These are phyloP conservation scores for Cordyceps cateniannulata DNA, from an alignment of 2,329 filamentous ascomycete genomes.

Conservation along the genomic window DNA sequence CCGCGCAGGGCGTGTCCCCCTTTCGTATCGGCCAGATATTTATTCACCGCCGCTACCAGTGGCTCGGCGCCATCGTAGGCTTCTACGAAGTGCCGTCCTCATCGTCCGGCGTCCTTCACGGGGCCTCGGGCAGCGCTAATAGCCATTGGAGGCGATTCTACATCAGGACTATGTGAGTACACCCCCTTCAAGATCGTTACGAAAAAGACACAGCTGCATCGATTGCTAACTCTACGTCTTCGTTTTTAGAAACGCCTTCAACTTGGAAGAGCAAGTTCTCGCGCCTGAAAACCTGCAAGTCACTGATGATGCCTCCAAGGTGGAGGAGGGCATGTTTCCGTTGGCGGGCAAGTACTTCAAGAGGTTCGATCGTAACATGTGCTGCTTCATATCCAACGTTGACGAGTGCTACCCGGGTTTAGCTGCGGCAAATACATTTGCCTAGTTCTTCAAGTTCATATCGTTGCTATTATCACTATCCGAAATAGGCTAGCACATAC, in stretches of 20 bases:
- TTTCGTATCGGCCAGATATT: conserved; percentile 81
- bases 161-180: conserved; percentile 69
- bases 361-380: conserved; percentile 62
- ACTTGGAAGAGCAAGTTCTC: conserved; percentile 27
- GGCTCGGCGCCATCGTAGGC: conserved; percentile 77
- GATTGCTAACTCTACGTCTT: background rate
- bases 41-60: conserved; percentile 71
- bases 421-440: background rate
- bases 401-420: conserved; percentile 65
- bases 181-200: too few species aligned
- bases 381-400: conserved; percentile 75
- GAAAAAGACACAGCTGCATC: too few species aligned
- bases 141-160: conserved; percentile 63
- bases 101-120: background rate
- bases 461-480: too few species aligned
- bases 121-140: background rate
- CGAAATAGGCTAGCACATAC: background rate
- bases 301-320: conserved; percentile 39
- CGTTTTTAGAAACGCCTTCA: conserved; percentile 19
- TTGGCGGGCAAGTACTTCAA: conserved; percentile 84
- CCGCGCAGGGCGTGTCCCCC: conserved; percentile 20
- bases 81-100: conserved; percentile 30
- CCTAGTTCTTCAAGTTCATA: too few species aligned
- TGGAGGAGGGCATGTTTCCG: conserved; percentile 54
- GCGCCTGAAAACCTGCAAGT: conserved; percentile 72